These are phyloP conservation scores for Vigna radiata DNA, from an alignment of 306 rosid species.

Conservation along the genomic window DNA sequence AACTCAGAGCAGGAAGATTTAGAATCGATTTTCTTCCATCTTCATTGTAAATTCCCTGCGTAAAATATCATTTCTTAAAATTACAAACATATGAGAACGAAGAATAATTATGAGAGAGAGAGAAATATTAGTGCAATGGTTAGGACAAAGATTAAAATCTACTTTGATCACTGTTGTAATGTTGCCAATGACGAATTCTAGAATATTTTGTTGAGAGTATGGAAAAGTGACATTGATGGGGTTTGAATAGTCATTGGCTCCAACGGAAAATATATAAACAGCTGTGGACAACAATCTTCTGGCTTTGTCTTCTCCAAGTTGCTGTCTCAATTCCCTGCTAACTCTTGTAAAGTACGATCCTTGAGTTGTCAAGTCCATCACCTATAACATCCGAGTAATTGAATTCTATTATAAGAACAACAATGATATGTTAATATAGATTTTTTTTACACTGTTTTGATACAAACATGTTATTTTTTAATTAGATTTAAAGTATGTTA, in stretches of 20 bases:
- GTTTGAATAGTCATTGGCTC: slow-evolving; percentile 55
- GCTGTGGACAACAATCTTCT: slow-evolving; percentile 46
- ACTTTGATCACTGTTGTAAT: slow-evolving; percentile 48
- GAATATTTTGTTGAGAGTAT: slow-evolving; percentile 38
- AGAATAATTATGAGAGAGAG: no score
- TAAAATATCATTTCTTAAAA: no score
- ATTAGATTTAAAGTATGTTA: no score
- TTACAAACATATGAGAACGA: no score
- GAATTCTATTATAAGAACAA: no score
- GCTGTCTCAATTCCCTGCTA: slow-evolving; percentile 35
- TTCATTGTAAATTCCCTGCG: slow-evolving; percentile 15
- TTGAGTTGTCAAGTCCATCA: slow-evolving; percentile 55
- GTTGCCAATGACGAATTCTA: slow-evolving; percentile 57
- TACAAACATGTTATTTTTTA: no score
- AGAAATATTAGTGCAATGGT: background rate
- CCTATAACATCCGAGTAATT: slow-evolving; percentile 36
- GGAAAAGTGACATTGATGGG: background rate
- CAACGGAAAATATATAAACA: slow-evolving; percentile 54
- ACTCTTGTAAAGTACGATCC: slow-evolving; percentile 49
- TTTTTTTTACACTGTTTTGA: no score
- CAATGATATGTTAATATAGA: no score
- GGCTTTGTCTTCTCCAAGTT: slow-evolving; percentile 48
- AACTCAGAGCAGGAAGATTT: slow-evolving; percentile 41
- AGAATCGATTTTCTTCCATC: slow-evolving; percentile 63
- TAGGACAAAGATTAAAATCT: background rate